These are phyloP conservation scores for Coniochaeta pulveracea DNA, from an alignment of 2,329 filamentous ascomycete genomes.

Conservation along the genomic window DNA sequence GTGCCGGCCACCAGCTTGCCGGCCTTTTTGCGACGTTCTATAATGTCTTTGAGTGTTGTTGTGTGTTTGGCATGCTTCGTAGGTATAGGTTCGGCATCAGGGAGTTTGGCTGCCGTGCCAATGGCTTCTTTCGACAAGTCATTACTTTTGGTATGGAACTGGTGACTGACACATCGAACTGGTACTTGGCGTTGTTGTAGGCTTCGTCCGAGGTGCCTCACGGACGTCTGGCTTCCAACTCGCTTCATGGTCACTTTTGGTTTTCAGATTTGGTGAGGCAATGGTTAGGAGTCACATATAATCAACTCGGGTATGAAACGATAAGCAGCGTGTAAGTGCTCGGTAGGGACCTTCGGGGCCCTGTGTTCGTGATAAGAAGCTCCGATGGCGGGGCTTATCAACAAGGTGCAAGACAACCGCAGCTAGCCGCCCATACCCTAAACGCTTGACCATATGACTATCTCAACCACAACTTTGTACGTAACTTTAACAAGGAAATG, in stretches of 20 bases:
- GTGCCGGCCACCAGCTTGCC: slow-evolving; percentile 63
- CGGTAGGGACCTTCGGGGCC: not conserved
- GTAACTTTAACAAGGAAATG: too few relatives aligned
- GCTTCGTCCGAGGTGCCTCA: not conserved
- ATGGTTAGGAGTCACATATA: not conserved
- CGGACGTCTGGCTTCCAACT: not conserved
- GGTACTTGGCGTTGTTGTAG: slow-evolving; percentile 1
- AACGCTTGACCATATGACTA: too few relatives aligned
- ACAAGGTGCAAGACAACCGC: slow-evolving; percentile 3
- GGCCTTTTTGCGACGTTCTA: slow-evolving; percentile 56
- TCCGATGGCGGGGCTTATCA: slow-evolving; percentile 3
- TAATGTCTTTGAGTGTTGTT: slow-evolving; percentile 55
- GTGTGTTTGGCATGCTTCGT: slow-evolving; percentile 4
- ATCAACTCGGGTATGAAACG: not conserved
- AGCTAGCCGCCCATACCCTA: too few relatives aligned
- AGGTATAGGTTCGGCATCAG: slow-evolving; percentile 12
- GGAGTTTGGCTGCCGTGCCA: slow-evolving; percentile 9
- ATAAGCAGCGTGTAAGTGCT: not conserved
- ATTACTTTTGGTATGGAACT: not conserved
- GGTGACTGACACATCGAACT: not conserved
- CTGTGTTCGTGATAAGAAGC: not conserved
- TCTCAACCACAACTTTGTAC: too few relatives aligned
- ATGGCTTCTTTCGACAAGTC: slow-evolving; percentile 1
- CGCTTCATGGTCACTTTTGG: not conserved
- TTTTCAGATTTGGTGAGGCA: not conserved